Base-by-base conservation (phyloP, 176 grass and related monocot species). In the Musa schizocarpa region DNA sequence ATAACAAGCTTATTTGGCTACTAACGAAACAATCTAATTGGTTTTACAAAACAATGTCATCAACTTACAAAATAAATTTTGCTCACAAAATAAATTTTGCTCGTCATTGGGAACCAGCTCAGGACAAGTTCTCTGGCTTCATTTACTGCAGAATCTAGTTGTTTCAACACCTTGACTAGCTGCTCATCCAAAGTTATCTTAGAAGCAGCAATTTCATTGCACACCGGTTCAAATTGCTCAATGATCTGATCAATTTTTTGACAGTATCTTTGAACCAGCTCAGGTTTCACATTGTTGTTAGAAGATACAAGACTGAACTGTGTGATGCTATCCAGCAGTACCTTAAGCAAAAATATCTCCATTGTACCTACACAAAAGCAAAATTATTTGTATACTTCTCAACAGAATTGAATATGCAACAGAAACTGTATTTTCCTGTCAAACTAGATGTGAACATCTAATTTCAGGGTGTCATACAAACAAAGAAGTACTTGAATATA, bases 41-140 rank as follows among this genome's bases (percentile, higher is more conserved):
- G 11, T 63, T 13, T 14, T 43, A 13, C 9, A 64, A 52, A 52
- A 1, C 2, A 63, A 29, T 49, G 59, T 12, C 17, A 17, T 63
- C 48, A 54, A 89, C 90, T 58, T 89, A 99, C 91, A 65, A 94
- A 91, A 80, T 89, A 88, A 74, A 99, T 77, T 90, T 74, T 65
- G 34, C 34, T 43, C 34, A 43, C 34, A 43, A 43, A 43, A 43
- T 43, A 43, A 43, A 43, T 43, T 43, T 91, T 99, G 83, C 91
- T 95, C 66, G 81, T 91, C 53, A 90, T 85, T 72, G 84, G 87
- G 78, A 94, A 85, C 91, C 91, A 99, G 73, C 80, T 92, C 59
- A 71, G 82, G 84, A 99, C 69, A 84, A 92, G 69, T 50, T 83
- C 79, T 56, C 69, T 79, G 79, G 88, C 82, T 76, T 84, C 81